These are phyloP conservation scores for Podila minutissima DNA, from an alignment of 192 early-diverging fungal genomes.

Conservation along the genomic window DNA sequence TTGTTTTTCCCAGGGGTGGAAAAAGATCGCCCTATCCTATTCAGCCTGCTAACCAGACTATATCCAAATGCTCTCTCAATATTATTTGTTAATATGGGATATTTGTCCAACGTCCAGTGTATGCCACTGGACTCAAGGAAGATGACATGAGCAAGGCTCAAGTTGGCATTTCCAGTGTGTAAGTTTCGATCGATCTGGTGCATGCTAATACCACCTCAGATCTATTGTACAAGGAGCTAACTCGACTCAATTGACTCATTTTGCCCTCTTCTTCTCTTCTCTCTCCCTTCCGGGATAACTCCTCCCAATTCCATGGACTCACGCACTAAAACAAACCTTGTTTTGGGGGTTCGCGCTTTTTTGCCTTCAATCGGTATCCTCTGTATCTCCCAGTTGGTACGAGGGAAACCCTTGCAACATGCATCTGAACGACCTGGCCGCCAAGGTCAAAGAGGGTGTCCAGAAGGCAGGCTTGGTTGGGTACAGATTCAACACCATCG, in stretches of 20 bases:
- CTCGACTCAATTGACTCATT: too few relatives aligned
- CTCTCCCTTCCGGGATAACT: too few relatives aligned
- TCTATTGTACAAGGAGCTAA: too few relatives aligned
- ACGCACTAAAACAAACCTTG: too few relatives aligned
- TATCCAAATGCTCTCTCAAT: too few relatives aligned
- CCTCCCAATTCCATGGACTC: not conserved
- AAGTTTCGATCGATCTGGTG: conserved; percentile 32
- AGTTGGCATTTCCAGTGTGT: conserved; percentile 97
- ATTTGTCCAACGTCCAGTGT: conserved; percentile 61
- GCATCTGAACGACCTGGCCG: conserved; percentile 94
- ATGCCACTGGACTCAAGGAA: conserved; percentile 90
- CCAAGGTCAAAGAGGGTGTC: conserved; percentile 93
- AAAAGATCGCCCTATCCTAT: too few relatives aligned
- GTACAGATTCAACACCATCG: conserved; percentile 98
- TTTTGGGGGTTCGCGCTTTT: not conserved
- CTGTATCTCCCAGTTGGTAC: conserved; percentile 74
- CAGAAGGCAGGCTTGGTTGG: conserved; percentile 88
- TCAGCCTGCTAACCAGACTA: too few relatives aligned
- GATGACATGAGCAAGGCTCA: conserved; percentile 88
- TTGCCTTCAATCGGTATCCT: not conserved
- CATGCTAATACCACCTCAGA: too few relatives aligned
- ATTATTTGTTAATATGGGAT: too few relatives aligned
- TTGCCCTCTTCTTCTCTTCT: too few relatives aligned
- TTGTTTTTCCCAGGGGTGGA: too few relatives aligned
- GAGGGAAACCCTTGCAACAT: conserved; percentile 99